phyloP scores from a whole-genome alignment of 768 basidiomycete species.

The Termitomyces sp. region DNA sequence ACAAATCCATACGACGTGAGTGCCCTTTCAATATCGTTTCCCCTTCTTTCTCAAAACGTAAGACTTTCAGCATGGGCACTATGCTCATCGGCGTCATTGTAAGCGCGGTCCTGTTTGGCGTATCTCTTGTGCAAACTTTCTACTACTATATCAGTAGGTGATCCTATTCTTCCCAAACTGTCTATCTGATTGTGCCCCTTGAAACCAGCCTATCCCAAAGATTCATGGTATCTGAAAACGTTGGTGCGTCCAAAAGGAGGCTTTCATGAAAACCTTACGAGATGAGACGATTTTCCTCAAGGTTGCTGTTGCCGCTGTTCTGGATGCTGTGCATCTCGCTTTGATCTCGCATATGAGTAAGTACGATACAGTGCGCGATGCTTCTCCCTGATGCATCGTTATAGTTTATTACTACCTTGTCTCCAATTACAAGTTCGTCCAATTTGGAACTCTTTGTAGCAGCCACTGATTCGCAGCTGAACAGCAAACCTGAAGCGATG shows the following conservation, averaged over 20 bases:
- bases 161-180: background rate
- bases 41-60: background rate
- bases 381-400: background rate
- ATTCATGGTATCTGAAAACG: slow-evolving; percentile 11
- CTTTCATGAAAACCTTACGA: too few relatives aligned
- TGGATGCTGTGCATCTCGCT: slow-evolving; percentile 43
- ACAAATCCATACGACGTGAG: slow-evolving; percentile 10
- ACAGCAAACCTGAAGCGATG: slow-evolving; percentile 20
- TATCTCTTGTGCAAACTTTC: slow-evolving; percentile 16
- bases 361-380: slow-evolving; percentile 5
- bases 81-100: slow-evolving; percentile 15
- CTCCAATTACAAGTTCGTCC: slow-evolving; percentile 13
- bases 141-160: slow-evolving; percentile 15
- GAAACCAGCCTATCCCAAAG: slow-evolving; percentile 13
- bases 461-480: background rate
- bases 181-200: background rate
- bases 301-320: slow-evolving; percentile 34
- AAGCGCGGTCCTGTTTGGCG: slow-evolving; percentile 15
- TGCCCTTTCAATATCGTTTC: background rate
- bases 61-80: slow-evolving; percentile 13
- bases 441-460: background rate
- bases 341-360: slow-evolving; percentile 41
- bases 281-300: slow-evolving; percentile 8
- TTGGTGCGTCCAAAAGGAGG: slow-evolving; percentile 7
- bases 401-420: slow-evolving; percentile 16